phyloP scores from a whole-genome alignment of 225 moss, liverwort and hornwort species.

The Lunularia cruciata region DNA sequence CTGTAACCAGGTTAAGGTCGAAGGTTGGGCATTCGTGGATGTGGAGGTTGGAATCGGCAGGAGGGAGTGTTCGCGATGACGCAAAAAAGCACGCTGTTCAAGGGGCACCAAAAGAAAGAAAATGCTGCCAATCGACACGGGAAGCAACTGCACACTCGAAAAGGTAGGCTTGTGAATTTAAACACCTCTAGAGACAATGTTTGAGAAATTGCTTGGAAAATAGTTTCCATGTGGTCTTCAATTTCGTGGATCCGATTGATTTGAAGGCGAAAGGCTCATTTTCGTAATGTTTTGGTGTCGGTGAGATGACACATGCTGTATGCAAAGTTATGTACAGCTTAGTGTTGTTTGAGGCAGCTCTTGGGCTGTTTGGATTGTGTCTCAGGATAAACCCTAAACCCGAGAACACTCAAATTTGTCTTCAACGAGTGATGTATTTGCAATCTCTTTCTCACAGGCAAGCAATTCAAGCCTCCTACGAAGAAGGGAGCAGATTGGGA shows the following conservation, averaged over 20 bases:
- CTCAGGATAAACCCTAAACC: no score
- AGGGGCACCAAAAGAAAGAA: conserved; percentile 77
- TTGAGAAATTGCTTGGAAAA: neutral
- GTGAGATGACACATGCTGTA: no score
- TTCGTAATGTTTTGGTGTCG: no score
- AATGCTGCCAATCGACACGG: conserved; percentile 64
- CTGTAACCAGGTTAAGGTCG: no score
- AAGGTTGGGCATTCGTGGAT: no score
- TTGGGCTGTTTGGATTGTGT: no score
- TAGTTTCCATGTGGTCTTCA: neutral
- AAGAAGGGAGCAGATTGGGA: conserved; percentile 72
- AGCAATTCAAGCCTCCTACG: conserved; percentile 62
- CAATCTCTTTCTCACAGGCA: conserved; percentile 37
- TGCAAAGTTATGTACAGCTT: no score
- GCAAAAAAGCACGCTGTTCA: conserved; percentile 76
- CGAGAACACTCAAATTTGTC: no score
- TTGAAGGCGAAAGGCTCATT: no score
- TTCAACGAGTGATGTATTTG: neutral
- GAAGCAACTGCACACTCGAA: conserved; percentile 67
- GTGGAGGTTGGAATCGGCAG: no score
- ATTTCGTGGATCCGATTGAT: neutral
- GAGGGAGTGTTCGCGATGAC: conserved; percentile 54
- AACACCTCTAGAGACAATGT: neutral
- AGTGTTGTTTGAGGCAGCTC: no score
- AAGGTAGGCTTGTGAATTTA: conserved; percentile 43